Evolutionary conservation across 2,329 filamentous ascomycete genomes (phyloP).

Genomic region (Hypoxylon sp.): DNA sequence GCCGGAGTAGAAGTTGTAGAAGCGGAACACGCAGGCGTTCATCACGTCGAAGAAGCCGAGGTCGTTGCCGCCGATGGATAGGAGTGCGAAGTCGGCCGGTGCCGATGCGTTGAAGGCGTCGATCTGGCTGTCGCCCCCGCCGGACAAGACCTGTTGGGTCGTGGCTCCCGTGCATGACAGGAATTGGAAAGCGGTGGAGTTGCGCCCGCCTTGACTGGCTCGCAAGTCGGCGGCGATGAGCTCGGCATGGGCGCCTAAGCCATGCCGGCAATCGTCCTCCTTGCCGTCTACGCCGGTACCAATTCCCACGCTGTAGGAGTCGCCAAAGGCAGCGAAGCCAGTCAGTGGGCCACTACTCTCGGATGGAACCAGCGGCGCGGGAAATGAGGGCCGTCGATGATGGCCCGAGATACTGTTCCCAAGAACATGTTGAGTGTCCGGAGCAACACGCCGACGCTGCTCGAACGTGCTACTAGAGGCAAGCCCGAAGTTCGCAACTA

Average conservation of each 20-base stretch:
- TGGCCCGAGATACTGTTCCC: background rate
- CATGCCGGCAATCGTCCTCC: constrained; percentile 58
- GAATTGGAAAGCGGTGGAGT: constrained; percentile 57
- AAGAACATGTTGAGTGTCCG: constrained; percentile 38
- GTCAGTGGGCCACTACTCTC: constrained; percentile 5
- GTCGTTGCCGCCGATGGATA: constrained; percentile 64
- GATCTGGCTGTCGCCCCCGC: constrained; percentile 56
- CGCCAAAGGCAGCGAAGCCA: constrained; percentile 59
- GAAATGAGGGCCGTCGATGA: constrained; percentile 15
- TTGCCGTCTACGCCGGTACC: constrained; percentile 58
- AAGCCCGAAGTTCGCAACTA: constrained; percentile 6
- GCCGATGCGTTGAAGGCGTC: constrained; percentile 56
- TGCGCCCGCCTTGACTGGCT: constrained; percentile 42
- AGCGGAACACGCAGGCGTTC: constrained; percentile 64
- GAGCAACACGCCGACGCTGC: constrained; percentile 16
- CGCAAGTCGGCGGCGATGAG: constrained; percentile 57
- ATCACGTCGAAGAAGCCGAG: constrained; percentile 64
- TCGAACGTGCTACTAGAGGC: constrained; percentile 13
- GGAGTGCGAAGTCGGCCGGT: constrained; percentile 58
- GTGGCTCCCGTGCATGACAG: constrained; percentile 62
- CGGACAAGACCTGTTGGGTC: constrained; percentile 56
- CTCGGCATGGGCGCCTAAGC: constrained; percentile 57
- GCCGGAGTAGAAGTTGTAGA: constrained; percentile 62
- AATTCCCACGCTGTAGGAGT: constrained; percentile 63
- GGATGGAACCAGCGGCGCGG: constrained; percentile 3